Evolutionary conservation across 495 filamentous ascomycete genomes (phyloP).

Genomic region (Aspergillus sparsus): DNA sequence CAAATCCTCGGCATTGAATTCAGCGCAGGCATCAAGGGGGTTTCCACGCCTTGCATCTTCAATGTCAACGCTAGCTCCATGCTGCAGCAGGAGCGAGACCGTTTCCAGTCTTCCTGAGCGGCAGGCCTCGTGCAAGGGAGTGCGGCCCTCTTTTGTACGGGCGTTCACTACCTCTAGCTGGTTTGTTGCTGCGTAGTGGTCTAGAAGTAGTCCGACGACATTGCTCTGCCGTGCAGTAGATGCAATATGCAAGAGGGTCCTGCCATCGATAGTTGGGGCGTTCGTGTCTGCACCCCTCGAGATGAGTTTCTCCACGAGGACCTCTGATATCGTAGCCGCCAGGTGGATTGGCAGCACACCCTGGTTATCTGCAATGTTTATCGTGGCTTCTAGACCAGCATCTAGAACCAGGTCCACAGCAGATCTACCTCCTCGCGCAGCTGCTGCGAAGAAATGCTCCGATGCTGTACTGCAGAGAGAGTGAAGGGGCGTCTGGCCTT

Average conservation of each 20-base stretch:
- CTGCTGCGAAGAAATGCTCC: constrained; percentile 13
- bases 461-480: constrained; percentile 19
- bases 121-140: constrained; percentile 41
- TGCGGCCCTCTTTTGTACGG: constrained; percentile 19
- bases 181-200: constrained; percentile 17
- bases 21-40: constrained; percentile 20
- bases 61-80: constrained; percentile 31
- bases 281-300: constrained; percentile 32
- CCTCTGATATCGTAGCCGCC: constrained; percentile 34
- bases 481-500: constrained; percentile 31
- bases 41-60: constrained; percentile 3
- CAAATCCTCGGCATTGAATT: constrained; percentile 10
- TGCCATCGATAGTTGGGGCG: constrained; percentile 28
- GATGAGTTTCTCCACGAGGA: constrained; percentile 35
- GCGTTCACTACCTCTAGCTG: constrained; percentile 23
- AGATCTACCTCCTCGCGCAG: constrained; percentile 3
- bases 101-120: constrained; percentile 37
- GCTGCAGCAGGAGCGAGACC: constrained; percentile 33
- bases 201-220: constrained; percentile 39
- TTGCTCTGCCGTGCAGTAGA: constrained; percentile 37
- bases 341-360: constrained; percentile 36
- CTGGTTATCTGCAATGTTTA: constrained; percentile 22
- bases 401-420: constrained; percentile 21
- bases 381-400: neutral
- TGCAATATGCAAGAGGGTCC: constrained; percentile 44